Evolutionary conservation across 2,329 filamentous ascomycete species (phyloP).

Genomic region (Curvularia sp.): DNA sequence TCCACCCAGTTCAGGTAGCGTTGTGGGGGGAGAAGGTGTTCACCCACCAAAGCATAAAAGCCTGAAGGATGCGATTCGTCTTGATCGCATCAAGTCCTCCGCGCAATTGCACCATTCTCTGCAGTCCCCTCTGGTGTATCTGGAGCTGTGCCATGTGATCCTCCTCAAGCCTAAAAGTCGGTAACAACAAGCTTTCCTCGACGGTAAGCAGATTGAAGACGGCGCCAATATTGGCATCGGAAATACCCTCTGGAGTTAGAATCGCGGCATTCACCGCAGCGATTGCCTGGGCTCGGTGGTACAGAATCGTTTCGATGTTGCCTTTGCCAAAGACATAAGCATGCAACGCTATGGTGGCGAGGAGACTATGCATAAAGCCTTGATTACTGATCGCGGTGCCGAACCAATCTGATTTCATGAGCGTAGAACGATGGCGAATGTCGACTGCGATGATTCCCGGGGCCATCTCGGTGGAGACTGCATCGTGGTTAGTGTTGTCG

Average conservation of each 20-base stretch:
- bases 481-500: slow-evolving; percentile 26
- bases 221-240: slow-evolving; percentile 49
- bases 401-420: slow-evolving; percentile 49
- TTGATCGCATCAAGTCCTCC: slow-evolving; percentile 44
- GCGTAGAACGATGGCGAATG: slow-evolving; percentile 41
- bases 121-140: slow-evolving; percentile 45
- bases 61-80: slow-evolving; percentile 49
- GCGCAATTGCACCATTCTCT: slow-evolving; percentile 45
- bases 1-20: slow-evolving; percentile 33
- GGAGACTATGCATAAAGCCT: slow-evolving; percentile 51
- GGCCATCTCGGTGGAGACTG: slow-evolving; percentile 47
- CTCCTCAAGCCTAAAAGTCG: slow-evolving; percentile 32
- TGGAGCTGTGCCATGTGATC: slow-evolving; percentile 42
- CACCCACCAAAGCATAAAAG: slow-evolving; percentile 52
- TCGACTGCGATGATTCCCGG: slow-evolving; percentile 49
- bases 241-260: slow-evolving; percentile 40
- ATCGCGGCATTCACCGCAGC: slow-evolving; percentile 44
- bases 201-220: slow-evolving; percentile 50
- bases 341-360: slow-evolving; percentile 47
- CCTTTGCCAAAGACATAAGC: slow-evolving; percentile 43
- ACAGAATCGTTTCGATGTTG: slow-evolving; percentile 39
- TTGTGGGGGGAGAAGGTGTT: slow-evolving; percentile 11
- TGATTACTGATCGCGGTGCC: slow-evolving; percentile 43
- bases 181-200: slow-evolving; percentile 42
- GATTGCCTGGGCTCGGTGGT: slow-evolving; percentile 46